Evolutionary conservation across 2,329 filamentous ascomycete genomes (phyloP).

Genomic region (Aspergillus fischeri): DNA sequence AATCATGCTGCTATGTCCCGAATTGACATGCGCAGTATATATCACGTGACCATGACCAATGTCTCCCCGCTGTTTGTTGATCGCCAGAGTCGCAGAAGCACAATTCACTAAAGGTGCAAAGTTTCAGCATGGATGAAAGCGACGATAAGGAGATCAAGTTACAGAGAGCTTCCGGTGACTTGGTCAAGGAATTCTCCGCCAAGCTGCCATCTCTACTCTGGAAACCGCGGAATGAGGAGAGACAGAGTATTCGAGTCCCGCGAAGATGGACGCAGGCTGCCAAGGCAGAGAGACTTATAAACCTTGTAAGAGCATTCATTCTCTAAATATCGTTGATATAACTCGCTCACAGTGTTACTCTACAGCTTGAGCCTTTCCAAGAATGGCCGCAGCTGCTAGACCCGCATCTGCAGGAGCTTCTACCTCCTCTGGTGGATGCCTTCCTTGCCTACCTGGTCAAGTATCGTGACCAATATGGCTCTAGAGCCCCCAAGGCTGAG

Average conservation of each 20-base stretch:
- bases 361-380: constrained; percentile 78
- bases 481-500: constrained; percentile 29
- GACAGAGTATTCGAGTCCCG: constrained; percentile 23
- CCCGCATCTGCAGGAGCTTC: constrained; percentile 69
- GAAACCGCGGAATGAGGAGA: constrained; percentile 26
- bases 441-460: constrained; percentile 63
- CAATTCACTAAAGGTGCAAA: constrained; percentile 1
- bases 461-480: constrained; percentile 40
- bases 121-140: constrained; percentile 39
- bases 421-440: constrained; percentile 70
- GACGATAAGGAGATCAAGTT: constrained; percentile 45
- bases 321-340: constrained; percentile 4
- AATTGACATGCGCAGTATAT: background rate
- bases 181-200: constrained; percentile 39
- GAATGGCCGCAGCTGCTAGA: constrained; percentile 93
- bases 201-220: constrained; percentile 43
- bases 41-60: background rate
- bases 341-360: background rate
- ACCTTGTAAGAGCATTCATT: constrained; percentile 32
- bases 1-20: background rate
- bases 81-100: constrained; percentile 2
- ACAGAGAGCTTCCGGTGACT: constrained; percentile 43
- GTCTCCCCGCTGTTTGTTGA: constrained; percentile 15
- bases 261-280: constrained; percentile 36
- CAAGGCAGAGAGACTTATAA: constrained; percentile 37